Conservation (phyloP, 805 yeast genomes). For the Barnettozyma vustinii region DNA sequence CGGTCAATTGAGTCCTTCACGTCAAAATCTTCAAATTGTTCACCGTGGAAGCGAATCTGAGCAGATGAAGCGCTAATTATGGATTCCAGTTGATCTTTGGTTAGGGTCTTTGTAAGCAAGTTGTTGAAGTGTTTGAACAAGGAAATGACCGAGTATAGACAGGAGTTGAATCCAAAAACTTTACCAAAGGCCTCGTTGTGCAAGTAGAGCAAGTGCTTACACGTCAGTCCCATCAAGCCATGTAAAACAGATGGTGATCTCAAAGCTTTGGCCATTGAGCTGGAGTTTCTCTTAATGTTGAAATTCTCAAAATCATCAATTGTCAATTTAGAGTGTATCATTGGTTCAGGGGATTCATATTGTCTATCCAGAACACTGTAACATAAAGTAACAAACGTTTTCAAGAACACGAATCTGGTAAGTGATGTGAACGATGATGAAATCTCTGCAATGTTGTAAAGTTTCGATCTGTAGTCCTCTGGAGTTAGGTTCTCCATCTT, state of each 20-base stretch:
- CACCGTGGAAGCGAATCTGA: background rate
- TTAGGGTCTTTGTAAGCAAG: constrained; percentile 3
- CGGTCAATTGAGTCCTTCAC: background rate
- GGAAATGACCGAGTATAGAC: constrained; percentile 11
- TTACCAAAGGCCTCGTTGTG: constrained; percentile 13
- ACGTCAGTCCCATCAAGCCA: constrained; percentile 10
- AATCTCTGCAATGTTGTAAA: constrained; percentile 16
- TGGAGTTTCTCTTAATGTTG: constrained; percentile 4
- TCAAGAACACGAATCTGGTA: constrained; percentile 12
- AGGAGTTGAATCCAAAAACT: constrained; percentile 12
- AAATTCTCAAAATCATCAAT: constrained; percentile 16
- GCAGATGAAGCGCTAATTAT: background rate
- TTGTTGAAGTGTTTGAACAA: constrained; percentile 13
- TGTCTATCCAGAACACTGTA: constrained; percentile 5
- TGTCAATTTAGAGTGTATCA: background rate
- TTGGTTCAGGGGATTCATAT: background rate
- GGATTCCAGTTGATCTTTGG: constrained; percentile 9
- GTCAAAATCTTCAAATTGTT: background rate
- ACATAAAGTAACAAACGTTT: constrained; percentile 12
- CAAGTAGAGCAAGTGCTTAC: constrained; percentile 12
- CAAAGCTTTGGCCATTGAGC: constrained; percentile 6
- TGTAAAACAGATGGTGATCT: constrained; percentile 13
- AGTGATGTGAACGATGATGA: constrained; percentile 8
- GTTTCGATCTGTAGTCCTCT: constrained; percentile 2
- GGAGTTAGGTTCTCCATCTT: background rate